A percentile compares a stretch with the other conserved stretches of the same genome.
Conservation (phyloP, 306 rosid species). For the Trichosanthes cucumerina region DNA sequence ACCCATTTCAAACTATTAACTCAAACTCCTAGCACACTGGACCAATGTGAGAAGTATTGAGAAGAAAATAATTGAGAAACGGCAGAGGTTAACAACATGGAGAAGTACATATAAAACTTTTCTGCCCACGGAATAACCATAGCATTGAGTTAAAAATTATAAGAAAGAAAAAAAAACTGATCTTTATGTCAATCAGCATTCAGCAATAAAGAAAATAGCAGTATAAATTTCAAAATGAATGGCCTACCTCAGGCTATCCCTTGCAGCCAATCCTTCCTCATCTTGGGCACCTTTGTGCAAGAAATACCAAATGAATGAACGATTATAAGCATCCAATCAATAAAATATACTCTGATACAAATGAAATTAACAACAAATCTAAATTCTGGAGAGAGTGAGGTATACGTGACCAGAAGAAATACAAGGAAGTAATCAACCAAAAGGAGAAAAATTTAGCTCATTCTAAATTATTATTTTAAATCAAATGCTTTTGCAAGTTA, state of each 20-base stretch:
- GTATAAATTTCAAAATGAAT: constrained; percentile 1
- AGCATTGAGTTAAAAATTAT: neutral
- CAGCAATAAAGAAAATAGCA: neutral
- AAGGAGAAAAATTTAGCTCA: neutral
- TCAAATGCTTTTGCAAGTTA: neutral
- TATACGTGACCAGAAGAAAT: neutral
- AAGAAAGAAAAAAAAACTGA: neutral
- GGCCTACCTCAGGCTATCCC: constrained; percentile 42
- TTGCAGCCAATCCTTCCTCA: constrained; percentile 33
- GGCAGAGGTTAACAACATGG: neutral
- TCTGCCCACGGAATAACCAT: neutral
- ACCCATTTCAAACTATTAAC: neutral
- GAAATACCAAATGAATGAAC: constrained; percentile 12
- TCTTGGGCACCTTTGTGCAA: constrained; percentile 33
- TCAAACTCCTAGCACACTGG: neutral
- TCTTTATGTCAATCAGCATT: neutral
- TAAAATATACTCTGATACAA: neutral
- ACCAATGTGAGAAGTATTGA: neutral
- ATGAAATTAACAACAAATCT: neutral
- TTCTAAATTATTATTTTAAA: neutral
- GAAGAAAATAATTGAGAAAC: neutral
- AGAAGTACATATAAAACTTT: neutral
- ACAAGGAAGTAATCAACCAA: neutral
- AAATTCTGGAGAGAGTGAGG: neutral
- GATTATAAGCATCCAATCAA: neutral